Evolutionary conservation across 495 filamentous ascomycete species (phyloP), one percentile per base, ranked within the genome.

Genomic region (Wilcoxina mikolae): DNA sequence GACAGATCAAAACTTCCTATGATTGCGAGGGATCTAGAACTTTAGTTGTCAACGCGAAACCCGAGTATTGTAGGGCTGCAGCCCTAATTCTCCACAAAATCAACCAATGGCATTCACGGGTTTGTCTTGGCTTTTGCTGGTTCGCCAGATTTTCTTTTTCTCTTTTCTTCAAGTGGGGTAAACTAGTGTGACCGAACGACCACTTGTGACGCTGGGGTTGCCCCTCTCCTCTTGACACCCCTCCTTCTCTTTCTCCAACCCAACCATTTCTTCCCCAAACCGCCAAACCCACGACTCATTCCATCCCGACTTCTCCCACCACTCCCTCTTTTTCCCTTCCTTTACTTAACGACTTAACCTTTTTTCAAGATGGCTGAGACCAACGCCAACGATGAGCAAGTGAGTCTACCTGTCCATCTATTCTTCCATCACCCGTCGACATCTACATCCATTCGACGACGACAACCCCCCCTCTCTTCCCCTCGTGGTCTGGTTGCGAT

Each of bases 301-400:
- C 33, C 27, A 22, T 17, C 18, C 10, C 41, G 23, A 33, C 51
- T 20, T 28, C 51, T 53, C 56, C 52, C 53, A 35, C 28, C 49
- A 29, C 50, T 54, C 50, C 50, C 45, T 55, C 53, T 51, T 56
- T 51, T 53, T 56, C 53, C 59, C 67, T 62, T 58, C 50, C 23
- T 46, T 43, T 53, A 42, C 29, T 51, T 64, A 45, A 42, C 57
- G 56, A 69, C 59, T 35, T 54, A 54, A 51, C 57, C 54, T 51
- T 55, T 41, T 44, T 61, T 65, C 71, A 76, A 58, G 54, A 79
- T 79, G 76, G 72, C 76, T 65, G 74, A 76, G 61, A 70, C 73
- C 66, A 74, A 78, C 65, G 74, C 75, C 61, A 70, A 73, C 66
- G 74, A 79, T 60, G 76, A 76, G 41, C 77, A 80, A 71, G 77